Base-by-base conservation (phyloP, 164 flowering plant species). In the Kalanchoe fedtschenkoi region DNA sequence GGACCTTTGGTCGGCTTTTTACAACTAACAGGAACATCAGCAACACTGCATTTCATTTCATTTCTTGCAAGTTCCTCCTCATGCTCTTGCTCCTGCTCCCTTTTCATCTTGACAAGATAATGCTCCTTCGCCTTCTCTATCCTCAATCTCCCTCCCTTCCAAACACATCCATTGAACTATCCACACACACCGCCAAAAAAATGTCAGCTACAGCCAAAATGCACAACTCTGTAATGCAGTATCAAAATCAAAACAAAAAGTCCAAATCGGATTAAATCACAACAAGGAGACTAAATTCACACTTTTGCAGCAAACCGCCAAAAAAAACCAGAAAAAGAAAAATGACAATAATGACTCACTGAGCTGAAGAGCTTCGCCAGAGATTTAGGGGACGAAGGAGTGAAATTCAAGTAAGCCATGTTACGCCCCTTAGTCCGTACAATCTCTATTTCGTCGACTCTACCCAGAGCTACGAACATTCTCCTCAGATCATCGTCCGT, bases 111-210 rank as follows among this genome's bases (percentile, higher is more conserved):
- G 66, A 62, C 72, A 54, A 86, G 77, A 73, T 84, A 89, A 71
- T 89, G 86, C 61, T 89, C 91, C 68, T 85, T 93, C 51, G 98
- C 97, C 74, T 77, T 93, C 74, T 93, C 96, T 35, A 93, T 84
- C 68, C 65, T 81, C 68, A 93, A 69, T 61, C 67, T 80, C 38
- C 95, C 96, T 33, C 96, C 97, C 68, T 88, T 93, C 98, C 98
- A 93, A 16, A 71, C 65, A 56, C 97, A 93, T 21, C 97, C 96
- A 74, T 86, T 93, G 61, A 88, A 93, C 96, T 86, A 33, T 3
- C 4, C 42, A 42, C 19, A 42, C 19, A 16, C 21, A 34, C 32
- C 60, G 24, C 0, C 13, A 65, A 33, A 16, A 24, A 58, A 6
- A 44, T 4, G 24, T 19, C 51, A 44, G 21, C 3, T 5, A 8